Percentiles rank a stretch among this genome's conserved stretches.
Conservation (phyloP, 169 alveolate species). For the Neospora caninum region DNA sequence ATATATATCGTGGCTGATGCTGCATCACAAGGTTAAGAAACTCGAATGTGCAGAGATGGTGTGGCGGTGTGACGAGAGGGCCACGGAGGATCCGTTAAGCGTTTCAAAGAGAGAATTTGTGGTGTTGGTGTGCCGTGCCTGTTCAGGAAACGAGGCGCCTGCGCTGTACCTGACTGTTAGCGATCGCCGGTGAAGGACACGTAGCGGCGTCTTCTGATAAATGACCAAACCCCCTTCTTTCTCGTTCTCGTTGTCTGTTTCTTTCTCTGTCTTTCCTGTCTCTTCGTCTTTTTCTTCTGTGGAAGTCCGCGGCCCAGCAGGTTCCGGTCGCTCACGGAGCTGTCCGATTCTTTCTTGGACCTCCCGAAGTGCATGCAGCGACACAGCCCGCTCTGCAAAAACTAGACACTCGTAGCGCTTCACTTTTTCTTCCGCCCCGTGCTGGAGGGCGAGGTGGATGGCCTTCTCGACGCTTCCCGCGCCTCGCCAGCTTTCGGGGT, state of each 20-base stretch:
- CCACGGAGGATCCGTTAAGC: no score
- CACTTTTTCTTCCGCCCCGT: slow-evolving; percentile 53
- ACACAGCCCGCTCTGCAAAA: neutral
- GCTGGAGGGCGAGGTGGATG: slow-evolving; percentile 43
- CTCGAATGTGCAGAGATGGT: no score
- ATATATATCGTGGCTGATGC: neutral
- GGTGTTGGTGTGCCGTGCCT: neutral
- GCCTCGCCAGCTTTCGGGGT: neutral
- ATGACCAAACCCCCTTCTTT: slow-evolving; percentile 4
- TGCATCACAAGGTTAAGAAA: no score
- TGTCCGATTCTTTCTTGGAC: neutral
- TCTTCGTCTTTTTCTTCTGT: no score
- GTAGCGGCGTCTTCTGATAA: slow-evolving; percentile 48
- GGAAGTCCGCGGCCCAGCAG: no score
- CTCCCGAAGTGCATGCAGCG: neutral
- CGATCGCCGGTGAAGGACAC: slow-evolving; percentile 52
- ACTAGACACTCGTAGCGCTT: slow-evolving; percentile 44
- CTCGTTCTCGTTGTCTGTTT: neutral
- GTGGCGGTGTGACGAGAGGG: no score
- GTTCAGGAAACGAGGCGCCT: neutral
- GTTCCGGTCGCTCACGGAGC: neutral
- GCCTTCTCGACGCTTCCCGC: neutral
- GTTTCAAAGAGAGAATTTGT: no score
- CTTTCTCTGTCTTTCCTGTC: neutral
- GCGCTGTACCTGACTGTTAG: slow-evolving; percentile 7